A percentile compares a stretch with the other conserved stretches of the same genome.
Evolutionary conservation across 2,329 filamentous ascomycete genomes (phyloP).

Genomic region (Rosellinia necatrix): DNA sequence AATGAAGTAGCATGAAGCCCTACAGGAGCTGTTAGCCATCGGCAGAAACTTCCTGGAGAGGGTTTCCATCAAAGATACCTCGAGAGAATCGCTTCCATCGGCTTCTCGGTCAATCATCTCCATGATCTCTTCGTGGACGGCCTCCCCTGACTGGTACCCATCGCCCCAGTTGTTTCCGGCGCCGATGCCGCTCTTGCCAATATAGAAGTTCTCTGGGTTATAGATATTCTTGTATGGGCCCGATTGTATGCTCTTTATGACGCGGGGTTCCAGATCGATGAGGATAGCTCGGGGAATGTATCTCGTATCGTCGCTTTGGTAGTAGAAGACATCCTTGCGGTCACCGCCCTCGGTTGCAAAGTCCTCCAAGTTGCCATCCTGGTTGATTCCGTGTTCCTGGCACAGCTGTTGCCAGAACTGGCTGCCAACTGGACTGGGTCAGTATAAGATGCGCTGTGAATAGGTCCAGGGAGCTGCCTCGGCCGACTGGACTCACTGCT

Average conservation of each 20-base stretch:
- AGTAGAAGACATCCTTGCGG: slow-evolving; percentile 99
- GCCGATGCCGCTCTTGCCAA: slow-evolving; percentile 90
- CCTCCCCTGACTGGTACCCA: slow-evolving; percentile 90
- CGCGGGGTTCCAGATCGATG: slow-evolving; percentile 90
- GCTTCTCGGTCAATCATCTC: slow-evolving; percentile 99
- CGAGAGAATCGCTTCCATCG: slow-evolving; percentile 94
- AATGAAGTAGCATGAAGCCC: slow-evolving; percentile 99
- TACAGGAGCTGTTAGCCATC: slow-evolving; percentile 39
- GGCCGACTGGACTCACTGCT: slow-evolving; percentile 73
- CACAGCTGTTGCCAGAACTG: slow-evolving; percentile 99
- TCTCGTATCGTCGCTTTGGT: slow-evolving; percentile 97
- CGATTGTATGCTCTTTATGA: slow-evolving; percentile 90
- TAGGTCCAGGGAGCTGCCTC: slow-evolving; percentile 19
- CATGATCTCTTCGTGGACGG: slow-evolving; percentile 94
- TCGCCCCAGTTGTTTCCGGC: slow-evolving; percentile 99
- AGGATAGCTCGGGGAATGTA: slow-evolving; percentile 97
- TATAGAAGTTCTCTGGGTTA: slow-evolving; percentile 98
- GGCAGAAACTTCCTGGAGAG: neutral
- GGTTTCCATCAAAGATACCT: slow-evolving; percentile 55
- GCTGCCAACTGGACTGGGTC: slow-evolving; percentile 72
- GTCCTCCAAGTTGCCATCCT: slow-evolving; percentile 95
- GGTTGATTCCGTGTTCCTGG: slow-evolving; percentile 96
- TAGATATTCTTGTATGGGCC: slow-evolving; percentile 98
- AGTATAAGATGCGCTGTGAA: slow-evolving; percentile 33
- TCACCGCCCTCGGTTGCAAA: slow-evolving; percentile 98